phyloP scores from a whole-genome alignment of 331 rosid species.

The Rhamnella rubrinervis region DNA sequence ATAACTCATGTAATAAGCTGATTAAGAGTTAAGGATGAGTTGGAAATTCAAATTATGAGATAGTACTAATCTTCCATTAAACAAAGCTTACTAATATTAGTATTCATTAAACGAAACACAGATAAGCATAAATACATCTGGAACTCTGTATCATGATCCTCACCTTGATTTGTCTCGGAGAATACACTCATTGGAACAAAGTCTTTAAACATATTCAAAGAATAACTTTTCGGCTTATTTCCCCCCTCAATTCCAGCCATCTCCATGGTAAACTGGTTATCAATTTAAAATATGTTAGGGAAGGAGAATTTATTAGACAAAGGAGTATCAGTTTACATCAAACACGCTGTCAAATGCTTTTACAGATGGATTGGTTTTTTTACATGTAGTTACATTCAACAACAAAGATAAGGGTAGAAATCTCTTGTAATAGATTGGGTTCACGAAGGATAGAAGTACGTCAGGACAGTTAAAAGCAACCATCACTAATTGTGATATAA shows the following conservation, averaged over 20 bases:
- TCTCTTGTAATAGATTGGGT: too few species aligned
- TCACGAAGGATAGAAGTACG: too few species aligned
- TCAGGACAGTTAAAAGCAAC: too few species aligned
- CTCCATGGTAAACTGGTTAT: slow-evolving; percentile 88
- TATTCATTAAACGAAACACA: not conserved
- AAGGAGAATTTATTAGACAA: slow-evolving; percentile 2
- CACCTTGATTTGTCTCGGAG: slow-evolving; percentile 89
- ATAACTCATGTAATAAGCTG: too few species aligned
- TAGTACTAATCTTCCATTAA: too few species aligned
- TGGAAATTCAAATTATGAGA: too few species aligned
- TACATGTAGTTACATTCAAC: not conserved
- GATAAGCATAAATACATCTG: not conserved
- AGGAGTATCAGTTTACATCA: not conserved
- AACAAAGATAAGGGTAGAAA: not conserved
- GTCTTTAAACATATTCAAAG: slow-evolving; percentile 88
- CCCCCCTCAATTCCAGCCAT: slow-evolving; percentile 63
- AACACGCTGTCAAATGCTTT: not conserved
- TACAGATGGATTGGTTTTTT: not conserved
- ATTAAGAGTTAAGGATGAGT: too few species aligned
- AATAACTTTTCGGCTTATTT: slow-evolving; percentile 61
- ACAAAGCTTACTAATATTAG: not conserved
- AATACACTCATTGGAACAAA: slow-evolving; percentile 93
- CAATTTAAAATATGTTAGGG: slow-evolving; percentile 24
- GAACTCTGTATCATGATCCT: slow-evolving; percentile 28
- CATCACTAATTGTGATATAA: too few species aligned